Conservation (phyloP, 202 grass and related monocot species). For the Dendrocalamus latiflorus region DNA sequence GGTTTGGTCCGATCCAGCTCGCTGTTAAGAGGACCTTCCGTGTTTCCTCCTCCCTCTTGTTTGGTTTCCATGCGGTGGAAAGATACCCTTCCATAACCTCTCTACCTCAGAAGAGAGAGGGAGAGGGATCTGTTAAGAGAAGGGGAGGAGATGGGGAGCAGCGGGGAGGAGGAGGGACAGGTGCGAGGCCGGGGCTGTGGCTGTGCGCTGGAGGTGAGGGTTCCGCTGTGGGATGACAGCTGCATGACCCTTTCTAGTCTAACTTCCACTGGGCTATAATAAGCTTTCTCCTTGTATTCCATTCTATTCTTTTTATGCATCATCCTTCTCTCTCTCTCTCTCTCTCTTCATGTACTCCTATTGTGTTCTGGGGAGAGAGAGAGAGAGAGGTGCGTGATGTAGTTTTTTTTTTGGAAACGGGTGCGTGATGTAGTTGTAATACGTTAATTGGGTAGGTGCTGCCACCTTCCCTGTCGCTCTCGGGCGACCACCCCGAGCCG, state of each 20-base stretch:
- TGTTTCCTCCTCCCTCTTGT: neutral
- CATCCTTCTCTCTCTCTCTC: neutral
- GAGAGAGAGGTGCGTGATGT: neutral
- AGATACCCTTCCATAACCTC: slow-evolving; percentile 28
- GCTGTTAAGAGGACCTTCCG: neutral
- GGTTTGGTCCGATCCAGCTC: neutral
- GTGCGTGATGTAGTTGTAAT: neutral
- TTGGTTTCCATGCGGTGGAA: neutral
- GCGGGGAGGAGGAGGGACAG: slow-evolving; percentile 9
- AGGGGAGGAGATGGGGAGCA: no score
- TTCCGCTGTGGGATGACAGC: slow-evolving; percentile 67
- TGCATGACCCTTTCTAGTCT: slow-evolving; percentile 46
- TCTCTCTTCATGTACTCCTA: neutral
- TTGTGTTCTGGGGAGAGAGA: neutral
- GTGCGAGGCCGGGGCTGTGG: slow-evolving; percentile 4
- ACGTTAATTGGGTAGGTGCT: neutral
- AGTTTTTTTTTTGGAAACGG: no score
- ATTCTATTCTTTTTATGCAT: neutral
- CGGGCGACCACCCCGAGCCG: slow-evolving; percentile 6
- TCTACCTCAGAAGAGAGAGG: neutral
- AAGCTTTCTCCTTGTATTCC: slow-evolving; percentile 15
- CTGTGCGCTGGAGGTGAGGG: slow-evolving; percentile 43
- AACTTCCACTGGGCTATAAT: slow-evolving; percentile 10
- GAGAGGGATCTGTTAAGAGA: neutral
- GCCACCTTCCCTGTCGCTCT: slow-evolving; percentile 33